Percentiles rank a stretch among this genome's conserved stretches.
phyloP scores from a whole-genome alignment of 768 basidiomycete genomes.

The Tephrocybe sp. region DNA sequence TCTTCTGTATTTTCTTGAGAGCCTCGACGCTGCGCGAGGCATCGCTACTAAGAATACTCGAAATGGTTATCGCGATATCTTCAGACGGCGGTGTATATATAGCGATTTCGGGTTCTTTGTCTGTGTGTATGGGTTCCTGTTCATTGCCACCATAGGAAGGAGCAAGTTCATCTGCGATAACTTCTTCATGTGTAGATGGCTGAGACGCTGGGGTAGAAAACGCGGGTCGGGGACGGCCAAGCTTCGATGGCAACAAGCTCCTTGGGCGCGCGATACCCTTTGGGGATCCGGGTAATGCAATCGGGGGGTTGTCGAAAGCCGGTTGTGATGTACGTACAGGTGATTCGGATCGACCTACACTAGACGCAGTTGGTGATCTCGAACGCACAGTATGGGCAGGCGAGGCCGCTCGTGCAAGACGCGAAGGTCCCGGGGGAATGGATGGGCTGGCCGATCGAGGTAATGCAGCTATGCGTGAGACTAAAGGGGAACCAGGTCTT shows the following conservation, averaged over 20 bases:
- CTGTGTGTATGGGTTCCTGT: background rate
- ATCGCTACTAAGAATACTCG: conserved; percentile 87
- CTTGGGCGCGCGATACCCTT: conserved; percentile 53
- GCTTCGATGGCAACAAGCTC: conserved; percentile 70
- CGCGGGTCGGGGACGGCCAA: conserved; percentile 62
- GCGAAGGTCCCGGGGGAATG: conserved; percentile 24
- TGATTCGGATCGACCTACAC: conserved; percentile 37
- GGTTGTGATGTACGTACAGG: conserved; percentile 36
- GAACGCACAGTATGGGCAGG: conserved; percentile 39
- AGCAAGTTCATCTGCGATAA: conserved; percentile 10
- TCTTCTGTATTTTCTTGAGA: conserved; percentile 88
- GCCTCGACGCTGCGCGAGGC: conserved; percentile 85
- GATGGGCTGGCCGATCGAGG: conserved; percentile 30
- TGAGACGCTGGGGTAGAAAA: conserved; percentile 27
- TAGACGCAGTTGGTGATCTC: conserved; percentile 39
- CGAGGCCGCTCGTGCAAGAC: conserved; percentile 45
- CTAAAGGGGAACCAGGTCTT: conserved; percentile 39
- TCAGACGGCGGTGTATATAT: conserved; percentile 37
- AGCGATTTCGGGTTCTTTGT: conserved; percentile 24
- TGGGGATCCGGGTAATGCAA: conserved; percentile 40
- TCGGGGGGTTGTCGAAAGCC: conserved; percentile 14
- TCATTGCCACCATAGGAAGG: conserved; percentile 1
- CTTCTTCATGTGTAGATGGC: conserved; percentile 26
- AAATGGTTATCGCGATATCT: conserved; percentile 79
- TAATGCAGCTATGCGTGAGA: conserved; percentile 15